A percentile compares a stretch with the other conserved stretches of the same genome.
phyloP scores from a whole-genome alignment of 2,329 filamentous ascomycete genomes.

The Dendryphion nanum region DNA sequence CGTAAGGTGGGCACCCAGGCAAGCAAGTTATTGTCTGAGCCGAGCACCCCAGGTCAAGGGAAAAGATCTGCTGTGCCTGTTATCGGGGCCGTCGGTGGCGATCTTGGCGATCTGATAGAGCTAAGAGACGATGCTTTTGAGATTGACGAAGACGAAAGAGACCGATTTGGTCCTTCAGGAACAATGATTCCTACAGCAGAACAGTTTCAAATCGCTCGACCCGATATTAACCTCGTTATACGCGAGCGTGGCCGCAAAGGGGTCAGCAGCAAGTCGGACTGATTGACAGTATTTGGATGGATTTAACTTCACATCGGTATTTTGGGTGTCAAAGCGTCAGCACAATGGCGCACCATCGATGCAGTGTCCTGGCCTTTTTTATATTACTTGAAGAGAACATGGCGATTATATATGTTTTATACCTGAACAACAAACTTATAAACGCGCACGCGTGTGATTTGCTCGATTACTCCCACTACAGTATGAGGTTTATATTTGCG shows the following conservation, averaged over 20 bases:
- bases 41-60: conserved; percentile 26
- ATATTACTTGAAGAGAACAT: no score
- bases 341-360: no score
- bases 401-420: no score
- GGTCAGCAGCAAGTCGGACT: conserved; percentile 29
- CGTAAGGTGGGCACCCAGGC: conserved; percentile 73
- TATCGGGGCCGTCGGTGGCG: conserved; percentile 45
- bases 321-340: no score
- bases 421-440: no score
- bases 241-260: conserved; percentile 27
- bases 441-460: no score
- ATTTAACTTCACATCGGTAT: no score
- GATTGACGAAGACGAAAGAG: conserved; percentile 30
- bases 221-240: conserved; percentile 28
- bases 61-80: conserved; percentile 31
- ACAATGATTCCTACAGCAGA: conserved; percentile 15
- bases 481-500: no score
- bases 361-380: no score
- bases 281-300: no score
- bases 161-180: conserved; percentile 18
- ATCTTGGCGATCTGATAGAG: conserved; percentile 67
- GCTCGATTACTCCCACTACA: no score
- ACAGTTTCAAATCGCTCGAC: conserved; percentile 32
- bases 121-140: conserved; percentile 59
- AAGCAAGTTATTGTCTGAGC: conserved; percentile 35